A percentile compares a stretch with the other conserved stretches of the same genome.
Conservation (phyloP, 345 rosid genomes). For the Sonneratia caseolaris region DNA sequence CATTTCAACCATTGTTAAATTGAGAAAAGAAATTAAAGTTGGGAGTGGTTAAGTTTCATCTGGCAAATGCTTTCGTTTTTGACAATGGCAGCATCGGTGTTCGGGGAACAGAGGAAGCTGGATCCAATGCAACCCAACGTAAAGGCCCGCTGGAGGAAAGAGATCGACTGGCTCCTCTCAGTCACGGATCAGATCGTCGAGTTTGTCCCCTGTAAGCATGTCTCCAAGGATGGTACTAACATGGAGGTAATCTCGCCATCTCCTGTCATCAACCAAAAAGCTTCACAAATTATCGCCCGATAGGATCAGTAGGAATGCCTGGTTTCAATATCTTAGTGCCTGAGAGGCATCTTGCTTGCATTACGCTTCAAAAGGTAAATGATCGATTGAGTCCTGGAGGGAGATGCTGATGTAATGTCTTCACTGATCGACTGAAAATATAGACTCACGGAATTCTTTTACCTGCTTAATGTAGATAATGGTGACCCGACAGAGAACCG, state of each 20-base stretch:
- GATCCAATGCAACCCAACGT: slow-evolving; percentile 33
- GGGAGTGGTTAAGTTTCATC: not conserved
- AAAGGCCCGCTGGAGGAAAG: slow-evolving; percentile 35
- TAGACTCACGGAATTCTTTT: not conserved
- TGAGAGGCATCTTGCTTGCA: too few species aligned
- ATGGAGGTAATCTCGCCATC: slow-evolving; percentile 39
- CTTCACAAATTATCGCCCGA: too few species aligned
- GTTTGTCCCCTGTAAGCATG: slow-evolving; percentile 34
- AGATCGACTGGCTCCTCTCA: slow-evolving; percentile 30
- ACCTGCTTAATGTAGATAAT: slow-evolving; percentile 41
- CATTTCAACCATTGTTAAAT: not conserved
- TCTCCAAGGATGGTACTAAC: slow-evolving; percentile 20
- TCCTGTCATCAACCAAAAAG: not conserved
- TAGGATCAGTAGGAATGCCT: too few species aligned
- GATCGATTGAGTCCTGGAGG: too few species aligned
- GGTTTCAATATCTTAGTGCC: too few species aligned
- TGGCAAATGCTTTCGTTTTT: not conserved
- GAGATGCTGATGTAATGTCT: too few species aligned
- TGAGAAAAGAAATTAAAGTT: not conserved
- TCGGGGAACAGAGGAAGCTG: slow-evolving; percentile 28
- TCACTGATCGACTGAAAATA: too few species aligned
- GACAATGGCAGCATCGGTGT: slow-evolving; percentile 31
- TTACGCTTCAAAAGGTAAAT: too few species aligned
- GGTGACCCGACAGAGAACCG: slow-evolving; percentile 81
- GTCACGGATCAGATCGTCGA: slow-evolving; percentile 35